phyloP scores from a whole-genome alignment of 768 basidiomycete genomes.

The Psilocybe azurescens region DNA sequence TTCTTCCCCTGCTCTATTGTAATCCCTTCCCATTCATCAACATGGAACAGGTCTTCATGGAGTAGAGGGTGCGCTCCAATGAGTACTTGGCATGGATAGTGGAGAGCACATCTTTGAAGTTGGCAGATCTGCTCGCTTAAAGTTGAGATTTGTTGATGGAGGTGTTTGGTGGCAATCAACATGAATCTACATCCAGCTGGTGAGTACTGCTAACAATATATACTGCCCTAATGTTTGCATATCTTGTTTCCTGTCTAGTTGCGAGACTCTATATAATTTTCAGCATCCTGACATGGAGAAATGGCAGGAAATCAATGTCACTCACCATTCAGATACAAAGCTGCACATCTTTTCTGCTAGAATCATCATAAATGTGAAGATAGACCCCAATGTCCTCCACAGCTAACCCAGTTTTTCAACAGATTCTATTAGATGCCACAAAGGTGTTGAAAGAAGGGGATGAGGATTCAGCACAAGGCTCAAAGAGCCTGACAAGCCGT shows the following conservation, averaged over 20 bases:
- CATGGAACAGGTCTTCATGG: constrained; percentile 49
- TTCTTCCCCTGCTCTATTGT: constrained; percentile 29
- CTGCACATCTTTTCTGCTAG: constrained; percentile 69
- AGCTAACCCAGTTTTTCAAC: constrained; percentile 57
- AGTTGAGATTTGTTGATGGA: constrained; percentile 58
- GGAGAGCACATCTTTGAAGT: constrained; percentile 64
- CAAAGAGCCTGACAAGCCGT: too few species aligned
- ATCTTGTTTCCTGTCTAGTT: constrained; percentile 82
- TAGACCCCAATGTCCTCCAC: constrained; percentile 36
- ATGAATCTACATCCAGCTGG: constrained; percentile 41
- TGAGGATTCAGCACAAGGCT: too few species aligned
- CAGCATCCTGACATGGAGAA: background rate
- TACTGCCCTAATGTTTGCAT: constrained; percentile 4
- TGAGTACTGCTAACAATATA: background rate
- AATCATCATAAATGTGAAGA: background rate
- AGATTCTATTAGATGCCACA: constrained; percentile 4
- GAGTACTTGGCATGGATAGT: constrained; percentile 55
- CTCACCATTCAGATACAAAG: constrained; percentile 75
- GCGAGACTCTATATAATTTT: constrained; percentile 58
- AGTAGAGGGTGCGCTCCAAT: constrained; percentile 63
- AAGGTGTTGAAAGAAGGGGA: background rate
- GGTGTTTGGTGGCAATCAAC: constrained; percentile 68
- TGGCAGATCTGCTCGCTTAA: constrained; percentile 60
- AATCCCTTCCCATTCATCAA: constrained; percentile 35
- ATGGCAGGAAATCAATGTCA: constrained; percentile 10